Base-by-base conservation (phyloP, 1,139 yeast species). In the Kluyveromyces sp. region DNA sequence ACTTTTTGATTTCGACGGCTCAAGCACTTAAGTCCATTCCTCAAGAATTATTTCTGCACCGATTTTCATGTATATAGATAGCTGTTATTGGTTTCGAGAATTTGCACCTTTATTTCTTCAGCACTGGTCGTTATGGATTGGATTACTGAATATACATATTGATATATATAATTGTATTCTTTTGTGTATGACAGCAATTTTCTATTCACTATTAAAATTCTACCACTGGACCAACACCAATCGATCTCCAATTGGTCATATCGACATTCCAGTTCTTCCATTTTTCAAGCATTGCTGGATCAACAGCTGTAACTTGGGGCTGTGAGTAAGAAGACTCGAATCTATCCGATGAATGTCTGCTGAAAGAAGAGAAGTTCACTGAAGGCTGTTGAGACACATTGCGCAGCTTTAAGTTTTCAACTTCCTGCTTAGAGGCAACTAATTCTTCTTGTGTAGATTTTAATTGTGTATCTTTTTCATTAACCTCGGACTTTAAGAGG, bases 221-320 rank as follows among this genome's bases (percentile, higher is more conserved):
- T 29, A 80, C 69, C 3, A 72, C 62, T 6, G 83, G 81, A 1
- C 87, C 87, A 42, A 74, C 68, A 0, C 86, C 86, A 32, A 77
- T 69, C 43, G 77, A 72, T 60, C 83, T 74, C 97, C 97, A 89
- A 28, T 65, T 60, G 26, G 87, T 74, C 95, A 89, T 85, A 59
- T 89, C 95, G 3, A 87, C 77, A 59, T 83, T 88, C 92, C 94
- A 89, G 37, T 80, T 81, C 55, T 80, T 79, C 95, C 95, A 89
- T 52, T 79, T 75, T 65, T 64, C 68, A 60, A 77, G 60, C 43
- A 58, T 54, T 1, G 61, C 58, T 40, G 67, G 64, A 41, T 67
- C 61, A 4, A 39, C 10, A 5, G 41, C 37, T 26, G 40, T 34
- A 30, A 34, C 39, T 31, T 26, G 21, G 10, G 8, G 27, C 10